Base-by-base conservation (phyloP, 768 basidiomycete species). In the Rhodotorula paludigena region DNA sequence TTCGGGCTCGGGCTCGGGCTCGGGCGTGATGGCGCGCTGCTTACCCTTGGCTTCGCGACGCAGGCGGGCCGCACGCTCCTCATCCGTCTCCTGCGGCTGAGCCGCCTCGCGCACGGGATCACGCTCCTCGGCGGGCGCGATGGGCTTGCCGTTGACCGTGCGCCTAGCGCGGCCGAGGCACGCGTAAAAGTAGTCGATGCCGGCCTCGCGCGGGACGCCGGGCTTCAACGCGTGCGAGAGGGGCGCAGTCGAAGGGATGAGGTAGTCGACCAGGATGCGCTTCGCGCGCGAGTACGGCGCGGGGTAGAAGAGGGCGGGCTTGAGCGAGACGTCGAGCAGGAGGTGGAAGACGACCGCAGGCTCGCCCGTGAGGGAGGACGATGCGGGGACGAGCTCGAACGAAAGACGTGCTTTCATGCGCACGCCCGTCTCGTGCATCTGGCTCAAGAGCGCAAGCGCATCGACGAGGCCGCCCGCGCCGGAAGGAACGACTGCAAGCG, bases 391-490 rank as follows among this genome's bases (percentile, higher is more conserved):
- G 14, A 44, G 45, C 48, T 55, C 35, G 60, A 20, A 5, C 32
- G 47, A 48, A 63, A 21, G 25, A 0, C 1, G n/a, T 36, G n/a
- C 20, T 28, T 10, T n/a, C 32, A 70, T 35, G 4, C 28, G 3
- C 30, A 71, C 42, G 18, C 57, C 57, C 25, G 49, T 48, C 3
- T 12, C 21, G 18, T 10, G 21, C 3, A 28, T 1, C 9, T 33
- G 23, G 9, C 11, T 21, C 21, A 48, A 39, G n/a, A 38, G 10
- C 14, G 58, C 58, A 30, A 70, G 47, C 6, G 64, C 60, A 41
- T 70, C 69, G 32, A 70, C 45, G 11, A 70, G 60, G 1, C 69
- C 64, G 28, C 69, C 69, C 25, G 21, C 60, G 25, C 69, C 69
- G 3, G 45, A 36, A 1, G 51, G 32, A 2, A 33, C 48, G 41